Base-by-base conservation (phyloP, 2,329 filamentous ascomycete genomes). In the Phyllosticta capitalensis region DNA sequence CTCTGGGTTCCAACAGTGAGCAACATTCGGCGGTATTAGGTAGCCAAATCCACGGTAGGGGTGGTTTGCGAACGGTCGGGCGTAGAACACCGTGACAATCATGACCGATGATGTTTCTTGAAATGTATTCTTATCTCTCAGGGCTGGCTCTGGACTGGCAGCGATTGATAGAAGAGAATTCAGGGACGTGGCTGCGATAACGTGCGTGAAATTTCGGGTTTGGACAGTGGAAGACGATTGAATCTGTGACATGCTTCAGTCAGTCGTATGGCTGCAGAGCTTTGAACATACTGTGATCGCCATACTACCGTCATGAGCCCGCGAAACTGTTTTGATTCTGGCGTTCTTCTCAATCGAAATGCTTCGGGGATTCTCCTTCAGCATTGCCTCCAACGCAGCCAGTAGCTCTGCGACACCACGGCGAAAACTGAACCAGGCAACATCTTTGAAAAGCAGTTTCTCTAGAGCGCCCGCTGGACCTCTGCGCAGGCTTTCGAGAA, bases 31-130 rank as follows among this genome's bases (percentile, higher is more conserved):
- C 1, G 94, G 92, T 61, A 99, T 88, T 4, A 99, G 83, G 72
- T 97, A 97, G 64, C 94, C 94, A 69, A 97, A 95, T 19, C 92
- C 94, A 24, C 78, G 75, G 59, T 84, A 77, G 17, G 83, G 82
- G 54, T 89, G 78, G 38, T 95, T 75, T 60, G 82, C 69, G 5
- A n/a, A 19, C 5, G 85, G 79, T 50, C 83, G 78, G 1, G 80
- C 77, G 72, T 87, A 99, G 80, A 87, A 96, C 55, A 99, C 79
- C 74, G 95, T 96, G 62, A 99, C 88, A 1, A 92, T 88, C 85
- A 92, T 92, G 65, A 96, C 91, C 28, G 87, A 91, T 22, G 92
- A 24, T 49, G 45, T 26, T 26, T 56, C 33, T 45, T 45, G 38
- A 1, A 6, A n/a, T 17, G n/a, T 12, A n/a, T 45, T 19, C 5